Conservation (phyloP, 1,284 basidiomycete species). For the Apiotrichum domesticum region DNA sequence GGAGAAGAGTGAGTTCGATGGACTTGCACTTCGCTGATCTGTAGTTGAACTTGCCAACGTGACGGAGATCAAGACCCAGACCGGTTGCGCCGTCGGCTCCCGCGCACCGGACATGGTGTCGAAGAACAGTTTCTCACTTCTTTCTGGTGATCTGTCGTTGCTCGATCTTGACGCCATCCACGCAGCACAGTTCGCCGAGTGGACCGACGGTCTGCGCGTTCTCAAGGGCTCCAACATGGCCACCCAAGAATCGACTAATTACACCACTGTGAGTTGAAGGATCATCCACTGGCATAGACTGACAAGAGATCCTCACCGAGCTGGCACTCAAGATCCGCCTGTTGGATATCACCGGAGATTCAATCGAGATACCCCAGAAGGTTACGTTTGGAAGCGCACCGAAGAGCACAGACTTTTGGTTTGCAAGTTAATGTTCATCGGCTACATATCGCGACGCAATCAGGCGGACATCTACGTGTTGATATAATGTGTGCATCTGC, state of each 20-base stretch:
- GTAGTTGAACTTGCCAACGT: slow-evolving; percentile 67
- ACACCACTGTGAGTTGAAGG: slow-evolving; percentile 44
- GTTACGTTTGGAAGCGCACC: slow-evolving; percentile 57
- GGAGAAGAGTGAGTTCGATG: slow-evolving; percentile 56
- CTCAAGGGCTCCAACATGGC: slow-evolving; percentile 62
- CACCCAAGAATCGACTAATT: slow-evolving; percentile 76
- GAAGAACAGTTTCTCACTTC: slow-evolving; percentile 71
- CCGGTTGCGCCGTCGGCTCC: slow-evolving; percentile 57
- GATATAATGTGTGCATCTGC: neutral
- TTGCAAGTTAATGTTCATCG: slow-evolving; percentile 50
- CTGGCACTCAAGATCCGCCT: slow-evolving; percentile 91
- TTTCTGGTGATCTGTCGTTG: slow-evolving; percentile 61
- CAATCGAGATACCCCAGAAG: slow-evolving; percentile 71
- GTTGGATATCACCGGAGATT: slow-evolving; percentile 82
- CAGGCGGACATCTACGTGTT: neutral
- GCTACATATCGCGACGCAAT: neutral
- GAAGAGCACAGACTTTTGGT: slow-evolving; percentile 76
- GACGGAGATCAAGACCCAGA: slow-evolving; percentile 69
- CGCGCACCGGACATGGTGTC: slow-evolving; percentile 49
- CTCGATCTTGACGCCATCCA: slow-evolving; percentile 84
- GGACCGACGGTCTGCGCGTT: slow-evolving; percentile 93
- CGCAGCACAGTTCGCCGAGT: slow-evolving; percentile 81
- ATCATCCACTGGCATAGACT: neutral
- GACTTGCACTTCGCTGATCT: slow-evolving; percentile 1
- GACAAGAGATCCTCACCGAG: slow-evolving; percentile 61